phyloP scores from a whole-genome alignment of 2,329 filamentous ascomycete genomes.

The Ophiostoma piceae region DNA sequence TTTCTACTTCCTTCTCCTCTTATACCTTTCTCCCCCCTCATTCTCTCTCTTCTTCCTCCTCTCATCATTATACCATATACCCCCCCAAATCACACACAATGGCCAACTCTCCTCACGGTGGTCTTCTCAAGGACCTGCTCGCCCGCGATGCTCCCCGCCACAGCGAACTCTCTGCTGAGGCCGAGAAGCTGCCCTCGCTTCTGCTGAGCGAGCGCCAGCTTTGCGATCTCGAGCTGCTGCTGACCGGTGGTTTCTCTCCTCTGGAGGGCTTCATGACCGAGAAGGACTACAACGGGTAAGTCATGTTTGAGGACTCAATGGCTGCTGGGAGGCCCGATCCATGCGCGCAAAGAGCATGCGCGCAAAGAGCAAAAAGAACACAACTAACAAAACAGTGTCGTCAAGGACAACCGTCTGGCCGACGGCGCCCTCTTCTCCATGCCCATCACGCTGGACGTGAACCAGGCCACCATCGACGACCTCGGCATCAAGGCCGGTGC shows the following conservation, averaged over 20 bases:
- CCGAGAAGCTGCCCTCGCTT: conserved; percentile 79
- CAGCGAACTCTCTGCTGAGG: conserved; percentile 72
- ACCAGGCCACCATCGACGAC: conserved; percentile 67
- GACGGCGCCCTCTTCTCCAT: conserved; percentile 92
- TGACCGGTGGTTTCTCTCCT: conserved; percentile 96
- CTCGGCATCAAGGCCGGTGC: conserved; percentile 71
- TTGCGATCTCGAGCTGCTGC: conserved; percentile 93
- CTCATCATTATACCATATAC: neutral
- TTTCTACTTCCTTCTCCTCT: conserved; percentile 5
- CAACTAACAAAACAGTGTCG: conserved; percentile 92
- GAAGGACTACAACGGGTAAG: conserved; percentile 88
- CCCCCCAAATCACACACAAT: conserved; percentile 39
- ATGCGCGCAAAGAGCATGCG: conserved; percentile 33
- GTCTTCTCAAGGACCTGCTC: conserved; percentile 95
- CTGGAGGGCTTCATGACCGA: conserved; percentile 98
- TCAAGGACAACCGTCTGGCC: conserved; percentile 77
- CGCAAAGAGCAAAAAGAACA: conserved; percentile 64
- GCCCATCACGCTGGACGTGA: conserved; percentile 89
- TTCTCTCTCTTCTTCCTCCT: neutral
- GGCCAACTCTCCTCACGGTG: conserved; percentile 75
- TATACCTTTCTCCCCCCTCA: neutral
- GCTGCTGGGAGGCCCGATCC: neutral
- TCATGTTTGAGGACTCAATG: neutral
- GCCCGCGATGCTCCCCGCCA: conserved; percentile 85
- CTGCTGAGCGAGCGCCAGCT: conserved; percentile 88